Base-by-base conservation (phyloP, 148 eudicot genomes). In the Polygonum maritimum region DNA sequence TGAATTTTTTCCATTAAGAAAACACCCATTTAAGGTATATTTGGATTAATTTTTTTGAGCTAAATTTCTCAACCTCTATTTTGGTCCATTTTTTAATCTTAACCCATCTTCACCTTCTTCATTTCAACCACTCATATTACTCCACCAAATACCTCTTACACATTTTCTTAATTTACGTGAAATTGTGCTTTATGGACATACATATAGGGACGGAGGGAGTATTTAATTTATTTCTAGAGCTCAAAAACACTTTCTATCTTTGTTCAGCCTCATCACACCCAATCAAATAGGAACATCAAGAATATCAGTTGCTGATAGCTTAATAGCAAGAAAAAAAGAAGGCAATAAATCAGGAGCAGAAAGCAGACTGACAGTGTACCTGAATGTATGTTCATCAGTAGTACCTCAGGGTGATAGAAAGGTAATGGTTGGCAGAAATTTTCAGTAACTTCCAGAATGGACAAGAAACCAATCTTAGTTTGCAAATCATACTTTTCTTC, bases 321-420 rank as follows among this genome's bases (percentile, higher is more conserved):
- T 44, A 73, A 22, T 45, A 39, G 31, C 31, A 26, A 26, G 31
- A 41, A 2, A 7, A 48, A 62, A 26, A 19, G 31, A 62, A 26
- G n/a, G 71, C 41, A 67, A 19, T 38, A 35, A 21, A 67, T 67
- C 41, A 15, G 71, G 71, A 16, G 41, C 38, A 14, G 19, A 41
- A 35, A 67, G 21, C 71, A 79, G 45, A 13, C 45, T 71, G 12
- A 14, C 67, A 48, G 9, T 77, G 67, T 82, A 96, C 99, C 99
- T 91, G 99, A 80, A 78, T 73, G 80, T 57, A 96, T 85, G 81
- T 89, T 89, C 79, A 79, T 83, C 77, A 89, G 82, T 67, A 96
- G 91, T 40, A 90, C 89, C 85, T 89, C 91, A 0, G 97, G 98
- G 77, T 89, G 97, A 82, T 91, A 87, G 41, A 84, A 63, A 79